Evolutionary conservation across 2,329 filamentous ascomycete genomes (phyloP).

Genomic region (Colletotrichum sp.): DNA sequence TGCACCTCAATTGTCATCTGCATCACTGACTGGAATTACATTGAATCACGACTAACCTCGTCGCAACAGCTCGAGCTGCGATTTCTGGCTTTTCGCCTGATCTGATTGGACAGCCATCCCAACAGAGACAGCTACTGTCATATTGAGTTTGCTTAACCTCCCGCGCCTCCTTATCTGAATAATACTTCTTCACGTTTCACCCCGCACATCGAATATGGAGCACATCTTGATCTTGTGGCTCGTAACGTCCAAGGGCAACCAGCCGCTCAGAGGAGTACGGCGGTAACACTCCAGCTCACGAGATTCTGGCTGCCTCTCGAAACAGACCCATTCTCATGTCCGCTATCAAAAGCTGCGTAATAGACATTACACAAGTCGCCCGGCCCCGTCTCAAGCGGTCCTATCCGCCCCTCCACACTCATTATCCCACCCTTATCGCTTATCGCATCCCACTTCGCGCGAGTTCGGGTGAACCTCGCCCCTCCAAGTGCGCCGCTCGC

Average conservation of each 20-base stretch:
- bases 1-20: not conserved
- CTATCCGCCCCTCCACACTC: conserved; percentile 2
- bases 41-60: not conserved
- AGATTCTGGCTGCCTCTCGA: not conserved
- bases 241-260: not conserved
- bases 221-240: not conserved
- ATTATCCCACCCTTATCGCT: conserved; percentile 19
- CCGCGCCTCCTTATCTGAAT: not conserved
- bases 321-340: not conserved
- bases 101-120: not conserved
- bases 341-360: conserved; percentile 8
- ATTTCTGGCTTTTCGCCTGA: not conserved
- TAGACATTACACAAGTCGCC: conserved; percentile 8
- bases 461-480: not conserved
- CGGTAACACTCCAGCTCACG: not conserved
- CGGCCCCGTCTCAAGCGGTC: not conserved
- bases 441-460: conserved; percentile 20
- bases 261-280: not conserved
- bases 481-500: not conserved
- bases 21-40: not conserved
- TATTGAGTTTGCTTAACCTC: not conserved
- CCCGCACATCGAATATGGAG: not conserved
- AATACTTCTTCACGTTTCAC: not conserved
- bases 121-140: not conserved
- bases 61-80: not conserved